These are phyloP conservation scores for Fusarium sarcochroum DNA, from an alignment of 2,329 filamentous ascomycete genomes.

Conservation along the genomic window DNA sequence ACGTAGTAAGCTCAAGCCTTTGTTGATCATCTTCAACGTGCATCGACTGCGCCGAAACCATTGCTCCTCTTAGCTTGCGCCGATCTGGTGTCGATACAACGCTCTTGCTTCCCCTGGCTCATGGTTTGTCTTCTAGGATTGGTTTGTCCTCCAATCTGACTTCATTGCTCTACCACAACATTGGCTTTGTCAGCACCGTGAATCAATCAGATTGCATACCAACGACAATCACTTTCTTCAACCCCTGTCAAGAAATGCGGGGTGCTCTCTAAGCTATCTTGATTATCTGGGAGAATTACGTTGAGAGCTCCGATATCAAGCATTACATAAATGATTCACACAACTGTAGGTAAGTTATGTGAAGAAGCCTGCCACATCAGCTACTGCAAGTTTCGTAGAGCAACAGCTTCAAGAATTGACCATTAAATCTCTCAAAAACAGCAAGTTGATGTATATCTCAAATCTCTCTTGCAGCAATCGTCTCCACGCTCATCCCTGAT, in stretches of 20 bases:
- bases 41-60: background rate
- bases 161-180: conserved; percentile 16
- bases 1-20: no score
- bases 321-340: conserved; percentile 36
- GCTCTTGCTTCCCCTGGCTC: background rate
- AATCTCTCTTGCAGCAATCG: conserved; percentile 13
- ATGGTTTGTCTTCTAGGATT: background rate
- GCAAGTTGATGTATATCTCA: conserved; percentile 3
- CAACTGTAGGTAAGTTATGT: conserved; percentile 14
- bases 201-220: conserved; percentile 31
- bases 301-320: conserved; percentile 2
- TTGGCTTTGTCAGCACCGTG: conserved; percentile 35
- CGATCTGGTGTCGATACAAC: conserved; percentile 3
- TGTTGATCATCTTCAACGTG: no score
- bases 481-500: conserved; percentile 37
- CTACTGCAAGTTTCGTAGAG: background rate
- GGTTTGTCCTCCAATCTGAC: conserved; percentile 12
- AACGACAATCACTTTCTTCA: conserved; percentile 13
- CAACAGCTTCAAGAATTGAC: background rate
- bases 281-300: conserved; percentile 20
- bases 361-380: background rate
- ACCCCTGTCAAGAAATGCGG: conserved; percentile 29
- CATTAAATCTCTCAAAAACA: conserved; percentile 25
- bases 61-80: background rate
- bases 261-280: conserved; percentile 30